A percentile compares a stretch with the other conserved stretches of the same genome.
Evolutionary conservation across 257 asterid species (phyloP).

Genomic region (Scutellaria barbata): DNA sequence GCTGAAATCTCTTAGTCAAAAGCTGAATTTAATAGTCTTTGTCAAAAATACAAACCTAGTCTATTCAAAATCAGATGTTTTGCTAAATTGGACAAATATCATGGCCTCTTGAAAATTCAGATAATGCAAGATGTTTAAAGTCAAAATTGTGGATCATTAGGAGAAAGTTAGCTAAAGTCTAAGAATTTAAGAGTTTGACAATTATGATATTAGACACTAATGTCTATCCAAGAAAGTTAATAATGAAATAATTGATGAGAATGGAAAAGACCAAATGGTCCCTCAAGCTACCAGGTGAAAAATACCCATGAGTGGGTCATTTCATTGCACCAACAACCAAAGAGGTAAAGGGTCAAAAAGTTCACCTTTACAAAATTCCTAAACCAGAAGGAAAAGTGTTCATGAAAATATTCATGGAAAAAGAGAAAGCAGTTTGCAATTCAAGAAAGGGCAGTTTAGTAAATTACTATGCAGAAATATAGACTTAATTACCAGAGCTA

Average conservation of each 20-base stretch:
- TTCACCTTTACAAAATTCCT: slow-evolving; percentile 1
- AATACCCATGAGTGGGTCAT: not conserved
- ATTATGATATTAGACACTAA: slow-evolving; percentile 25
- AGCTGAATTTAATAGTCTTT: slow-evolving; percentile 24
- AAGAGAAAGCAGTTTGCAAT: not conserved
- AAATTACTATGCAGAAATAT: slow-evolving; percentile 7
- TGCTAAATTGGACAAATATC: slow-evolving; percentile 12
- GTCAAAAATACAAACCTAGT: not conserved
- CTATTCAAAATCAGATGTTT: no score
- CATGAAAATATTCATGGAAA: not conserved
- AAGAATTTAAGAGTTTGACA: slow-evolving; percentile 39
- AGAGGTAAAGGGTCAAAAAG: slow-evolving; percentile 1
- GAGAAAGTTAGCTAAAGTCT: slow-evolving; percentile 37
- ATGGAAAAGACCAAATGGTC: slow-evolving; percentile 27
- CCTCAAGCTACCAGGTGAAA: slow-evolving; percentile 11
- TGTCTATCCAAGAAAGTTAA: slow-evolving; percentile 15
- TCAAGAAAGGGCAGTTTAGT: slow-evolving; percentile 34
- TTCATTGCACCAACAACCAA: not conserved
- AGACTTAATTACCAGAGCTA: slow-evolving; percentile 67
- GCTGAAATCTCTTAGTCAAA: slow-evolving; percentile 37
- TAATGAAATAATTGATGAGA: not conserved
- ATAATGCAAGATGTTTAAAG: slow-evolving; percentile 34
- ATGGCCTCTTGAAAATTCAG: slow-evolving; percentile 32
- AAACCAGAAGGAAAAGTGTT: slow-evolving; percentile 10
- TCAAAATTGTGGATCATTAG: slow-evolving; percentile 37